Conservation (phyloP, 805 yeast genomes). For the Wickerhamiella slavikovae region DNA sequence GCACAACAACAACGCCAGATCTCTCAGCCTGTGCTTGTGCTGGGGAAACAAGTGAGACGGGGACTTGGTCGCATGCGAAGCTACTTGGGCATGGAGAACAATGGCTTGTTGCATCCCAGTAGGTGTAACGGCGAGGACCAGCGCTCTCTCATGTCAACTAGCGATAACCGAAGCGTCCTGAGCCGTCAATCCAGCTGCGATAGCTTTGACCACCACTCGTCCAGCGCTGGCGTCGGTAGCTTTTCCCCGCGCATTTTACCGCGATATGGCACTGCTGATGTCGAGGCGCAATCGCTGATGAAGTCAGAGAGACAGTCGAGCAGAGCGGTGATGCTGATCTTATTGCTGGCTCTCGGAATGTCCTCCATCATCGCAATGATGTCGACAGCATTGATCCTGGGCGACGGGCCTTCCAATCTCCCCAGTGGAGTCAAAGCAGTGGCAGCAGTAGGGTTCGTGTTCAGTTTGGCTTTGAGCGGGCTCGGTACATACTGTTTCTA, state of each 20-base stretch:
- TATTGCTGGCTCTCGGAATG: constrained; percentile 21
- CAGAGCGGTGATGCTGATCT: constrained; percentile 25
- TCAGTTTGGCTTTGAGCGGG: constrained; percentile 24
- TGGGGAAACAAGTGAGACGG: constrained; percentile 10
- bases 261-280: background rate
- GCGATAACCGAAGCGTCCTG: constrained; percentile 4
- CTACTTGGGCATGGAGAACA: constrained; percentile 2
- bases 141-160: constrained; percentile 4
- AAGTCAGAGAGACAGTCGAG: too few species aligned
- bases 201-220: too few species aligned
- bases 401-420: constrained; percentile 15
- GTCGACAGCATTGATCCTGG: constrained; percentile 23
- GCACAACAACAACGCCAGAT: constrained; percentile 15
- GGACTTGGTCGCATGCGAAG: constrained; percentile 4
- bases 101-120: too few species aligned
- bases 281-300: constrained; percentile 3
- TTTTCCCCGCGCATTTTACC: constrained; percentile 8
- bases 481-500: constrained; percentile 26
- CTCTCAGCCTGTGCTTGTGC: constrained; percentile 14
- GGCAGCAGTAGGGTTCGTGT: constrained; percentile 22
- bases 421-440: constrained; percentile 14
- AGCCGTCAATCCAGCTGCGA: too few species aligned
- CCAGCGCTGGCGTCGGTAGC: constrained; percentile 3
- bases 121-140: background rate
- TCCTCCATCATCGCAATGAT: constrained; percentile 20